phyloP scores from a whole-genome alignment of 805 yeast genomes.

The Candida oleophila region DNA sequence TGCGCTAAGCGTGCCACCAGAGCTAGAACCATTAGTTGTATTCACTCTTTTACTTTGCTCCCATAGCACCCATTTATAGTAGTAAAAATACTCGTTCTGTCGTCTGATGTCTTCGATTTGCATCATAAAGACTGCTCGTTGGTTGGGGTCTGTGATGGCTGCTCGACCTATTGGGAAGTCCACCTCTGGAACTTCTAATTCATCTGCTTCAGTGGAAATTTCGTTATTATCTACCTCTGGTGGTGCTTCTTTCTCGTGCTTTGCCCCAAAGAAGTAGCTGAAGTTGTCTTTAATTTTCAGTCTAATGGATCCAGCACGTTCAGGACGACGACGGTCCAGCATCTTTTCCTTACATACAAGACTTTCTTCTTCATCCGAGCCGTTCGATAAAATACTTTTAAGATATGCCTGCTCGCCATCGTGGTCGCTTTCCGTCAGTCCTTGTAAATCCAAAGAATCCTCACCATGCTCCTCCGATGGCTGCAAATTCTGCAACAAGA shows the following conservation, averaged over 20 bases:
- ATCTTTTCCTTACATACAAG: too few species aligned
- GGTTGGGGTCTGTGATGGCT: conserved; percentile 13
- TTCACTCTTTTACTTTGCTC: conserved; percentile 1
- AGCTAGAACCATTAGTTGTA: background rate
- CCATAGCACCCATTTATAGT: conserved; percentile 20
- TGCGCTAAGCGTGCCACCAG: conserved; percentile 1
- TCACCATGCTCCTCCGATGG: background rate
- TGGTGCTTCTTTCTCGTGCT: background rate
- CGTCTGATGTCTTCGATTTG: conserved; percentile 13
- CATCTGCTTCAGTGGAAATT: background rate
- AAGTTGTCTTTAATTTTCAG: conserved; percentile 5
- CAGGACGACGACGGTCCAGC: too few species aligned
- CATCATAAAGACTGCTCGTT: conserved; percentile 12
- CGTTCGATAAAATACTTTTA: too few species aligned
- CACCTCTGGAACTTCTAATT: background rate
- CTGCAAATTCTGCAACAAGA: background rate
- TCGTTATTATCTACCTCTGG: too few species aligned
- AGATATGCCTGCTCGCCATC: too few species aligned
- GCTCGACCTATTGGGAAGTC: conserved; percentile 17
- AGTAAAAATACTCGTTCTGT: conserved; percentile 13
- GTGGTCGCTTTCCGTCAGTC: too few species aligned
- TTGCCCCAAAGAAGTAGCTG: background rate
- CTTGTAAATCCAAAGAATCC: background rate
- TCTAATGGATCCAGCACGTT: too few species aligned
- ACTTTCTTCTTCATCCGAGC: too few species aligned